A percentile compares a stretch with the other conserved stretches of the same genome.
Conservation (phyloP, 345 rosid genomes). For the Cardamine occulta region DNA sequence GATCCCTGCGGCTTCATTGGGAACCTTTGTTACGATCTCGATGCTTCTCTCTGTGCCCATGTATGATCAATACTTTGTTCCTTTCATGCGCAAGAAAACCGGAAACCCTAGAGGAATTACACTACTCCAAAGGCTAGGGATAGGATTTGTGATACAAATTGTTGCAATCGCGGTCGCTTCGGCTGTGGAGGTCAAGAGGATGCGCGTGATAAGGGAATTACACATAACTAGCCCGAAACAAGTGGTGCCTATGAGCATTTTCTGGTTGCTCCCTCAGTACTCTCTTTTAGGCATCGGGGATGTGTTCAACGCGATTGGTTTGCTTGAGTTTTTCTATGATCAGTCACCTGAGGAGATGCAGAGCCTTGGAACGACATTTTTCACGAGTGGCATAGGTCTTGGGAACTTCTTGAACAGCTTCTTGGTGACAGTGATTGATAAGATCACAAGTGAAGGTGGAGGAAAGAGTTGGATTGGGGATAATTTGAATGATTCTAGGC, state of each 20-base stretch:
- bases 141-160: slow-evolving; percentile 75
- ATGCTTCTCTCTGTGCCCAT: slow-evolving; percentile 85
- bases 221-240: slow-evolving; percentile 51
- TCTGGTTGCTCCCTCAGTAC: slow-evolving; percentile 85
- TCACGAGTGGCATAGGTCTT: slow-evolving; percentile 84
- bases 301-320: slow-evolving; percentile 77
- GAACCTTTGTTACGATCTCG: slow-evolving; percentile 80
- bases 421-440: slow-evolving; percentile 74
- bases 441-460: slow-evolving; percentile 55
- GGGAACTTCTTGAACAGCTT: slow-evolving; percentile 88
- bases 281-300: slow-evolving; percentile 75
- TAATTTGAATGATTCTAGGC: slow-evolving; percentile 72
- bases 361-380: slow-evolving; percentile 90
- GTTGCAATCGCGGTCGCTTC: slow-evolving; percentile 76
- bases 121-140: slow-evolving; percentile 77
- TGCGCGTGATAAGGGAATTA: slow-evolving; percentile 54
- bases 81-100: slow-evolving; percentile 67
- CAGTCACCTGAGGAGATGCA: slow-evolving; percentile 93
- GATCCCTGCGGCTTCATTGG: slow-evolving; percentile 83
- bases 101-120: slow-evolving; percentile 87
- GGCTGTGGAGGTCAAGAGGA: slow-evolving; percentile 65
- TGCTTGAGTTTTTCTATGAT: slow-evolving; percentile 87
- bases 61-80: slow-evolving; percentile 81
- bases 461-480: slow-evolving; percentile 86
- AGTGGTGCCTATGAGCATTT: slow-evolving; percentile 80